Percentiles rank a stretch among this genome's conserved stretches.
These are phyloP conservation scores for Claviceps purpurea DNA, from an alignment of 2,329 filamentous ascomycete species.

Conservation along the genomic window DNA sequence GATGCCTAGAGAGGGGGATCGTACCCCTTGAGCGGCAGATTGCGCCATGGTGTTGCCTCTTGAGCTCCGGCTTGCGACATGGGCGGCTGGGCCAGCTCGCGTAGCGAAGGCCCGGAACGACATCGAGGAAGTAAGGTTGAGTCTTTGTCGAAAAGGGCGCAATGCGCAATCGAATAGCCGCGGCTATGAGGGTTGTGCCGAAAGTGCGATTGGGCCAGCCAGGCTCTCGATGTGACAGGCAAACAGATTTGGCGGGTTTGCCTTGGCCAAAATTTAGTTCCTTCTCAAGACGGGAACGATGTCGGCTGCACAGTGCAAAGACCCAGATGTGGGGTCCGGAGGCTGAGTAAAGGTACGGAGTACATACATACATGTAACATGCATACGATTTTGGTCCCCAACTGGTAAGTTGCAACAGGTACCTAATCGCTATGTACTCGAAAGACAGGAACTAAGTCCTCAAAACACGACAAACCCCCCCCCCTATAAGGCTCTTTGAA, in stretches of 20 bases:
- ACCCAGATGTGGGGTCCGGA: too few species aligned
- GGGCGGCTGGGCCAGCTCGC: conserved; percentile 40
- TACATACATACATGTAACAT: too few species aligned
- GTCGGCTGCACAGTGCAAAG: too few species aligned
- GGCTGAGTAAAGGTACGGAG: too few species aligned
- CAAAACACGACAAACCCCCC: too few species aligned
- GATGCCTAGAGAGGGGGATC: not conserved
- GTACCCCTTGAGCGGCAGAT: conserved; percentile 37
- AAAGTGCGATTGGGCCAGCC: conserved; percentile 1
- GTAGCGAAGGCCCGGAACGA: conserved; percentile 39
- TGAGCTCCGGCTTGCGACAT: conserved; percentile 28
- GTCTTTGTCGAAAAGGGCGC: not conserved
- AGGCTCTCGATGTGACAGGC: not conserved
- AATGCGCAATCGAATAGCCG: conserved; percentile 21
- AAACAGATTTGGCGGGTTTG: not conserved
- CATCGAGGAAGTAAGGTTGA: conserved; percentile 27
- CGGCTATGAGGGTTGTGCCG: conserved; percentile 9
- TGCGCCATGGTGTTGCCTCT: conserved; percentile 54
- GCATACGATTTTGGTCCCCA: too few species aligned
- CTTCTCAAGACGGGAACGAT: not conserved
- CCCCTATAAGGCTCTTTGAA: too few species aligned
- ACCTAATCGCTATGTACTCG: too few species aligned
- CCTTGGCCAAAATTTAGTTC: not conserved
- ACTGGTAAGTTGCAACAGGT: too few species aligned
- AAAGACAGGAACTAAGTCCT: too few species aligned